Evolutionary conservation across 257 asterid species (phyloP).

Genomic region (Eucommia ulmoides): DNA sequence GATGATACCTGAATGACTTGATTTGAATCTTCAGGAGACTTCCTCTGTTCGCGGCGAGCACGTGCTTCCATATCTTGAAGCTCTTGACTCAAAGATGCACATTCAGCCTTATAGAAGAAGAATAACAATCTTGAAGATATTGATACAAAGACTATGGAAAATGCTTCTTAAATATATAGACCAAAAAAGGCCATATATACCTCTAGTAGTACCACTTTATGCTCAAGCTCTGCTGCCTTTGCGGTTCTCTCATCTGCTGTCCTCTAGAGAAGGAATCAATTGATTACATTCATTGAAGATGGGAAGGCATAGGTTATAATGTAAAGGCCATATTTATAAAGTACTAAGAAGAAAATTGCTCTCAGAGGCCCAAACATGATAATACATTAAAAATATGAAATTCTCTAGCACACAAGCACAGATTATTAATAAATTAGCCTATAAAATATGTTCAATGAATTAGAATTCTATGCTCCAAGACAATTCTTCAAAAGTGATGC

Average conservation of each 20-base stretch:
- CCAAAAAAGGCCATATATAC: slow-evolving; percentile 22
- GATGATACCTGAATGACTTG: slow-evolving; percentile 78
- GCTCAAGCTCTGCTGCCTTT: slow-evolving; percentile 95
- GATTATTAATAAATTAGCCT: too few species aligned
- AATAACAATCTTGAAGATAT: too few species aligned
- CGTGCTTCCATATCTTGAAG: slow-evolving; percentile 96
- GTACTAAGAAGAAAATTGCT: too few species aligned
- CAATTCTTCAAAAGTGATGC: too few species aligned
- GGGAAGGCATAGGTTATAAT: background rate
- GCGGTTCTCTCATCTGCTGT: slow-evolving; percentile 89
- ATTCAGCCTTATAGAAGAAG: slow-evolving; percentile 58
- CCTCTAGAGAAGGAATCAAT: slow-evolving; percentile 46
- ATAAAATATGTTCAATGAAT: too few species aligned
- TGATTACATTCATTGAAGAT: background rate
- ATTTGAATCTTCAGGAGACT: slow-evolving; percentile 81
- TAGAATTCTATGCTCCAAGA: too few species aligned
- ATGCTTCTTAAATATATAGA: background rate
- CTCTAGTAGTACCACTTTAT: slow-evolving; percentile 95
- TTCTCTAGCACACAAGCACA: too few species aligned
- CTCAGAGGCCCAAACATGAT: too few species aligned
- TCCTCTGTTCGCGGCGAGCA: slow-evolving; percentile 85
- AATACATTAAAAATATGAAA: too few species aligned
- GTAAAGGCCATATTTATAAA: too few species aligned
- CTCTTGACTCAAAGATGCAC: slow-evolving; percentile 91
- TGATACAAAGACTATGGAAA: too few species aligned